phyloP scores from a whole-genome alignment of 345 rosid species.

The Aquilaria sinensis region DNA sequence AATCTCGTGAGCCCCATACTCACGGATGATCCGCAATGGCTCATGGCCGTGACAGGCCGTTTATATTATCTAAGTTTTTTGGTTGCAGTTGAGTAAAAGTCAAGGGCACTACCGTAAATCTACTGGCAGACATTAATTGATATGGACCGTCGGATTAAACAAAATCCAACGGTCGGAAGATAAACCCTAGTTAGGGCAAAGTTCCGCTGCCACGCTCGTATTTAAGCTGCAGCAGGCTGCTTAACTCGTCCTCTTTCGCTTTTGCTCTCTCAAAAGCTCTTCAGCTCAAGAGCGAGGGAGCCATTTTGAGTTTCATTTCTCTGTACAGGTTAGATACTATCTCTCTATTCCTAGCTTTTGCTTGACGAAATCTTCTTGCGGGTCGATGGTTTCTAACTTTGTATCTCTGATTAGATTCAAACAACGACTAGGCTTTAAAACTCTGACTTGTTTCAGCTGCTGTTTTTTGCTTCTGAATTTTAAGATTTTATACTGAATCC shows the following conservation, averaged over 20 bases:
- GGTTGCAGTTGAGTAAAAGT: no score
- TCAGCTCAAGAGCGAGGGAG: neutral
- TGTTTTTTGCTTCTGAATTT: no score
- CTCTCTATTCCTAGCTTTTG: neutral
- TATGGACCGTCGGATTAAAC: conserved; percentile 1
- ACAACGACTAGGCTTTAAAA: neutral
- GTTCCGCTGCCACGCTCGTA: neutral
- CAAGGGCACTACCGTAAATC: no score
- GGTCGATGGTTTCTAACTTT: neutral
- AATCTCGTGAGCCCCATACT: no score
- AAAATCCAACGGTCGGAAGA: conserved; percentile 7
- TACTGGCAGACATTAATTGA: no score
- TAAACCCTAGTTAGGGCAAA: conserved; percentile 13
- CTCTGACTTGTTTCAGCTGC: neutral
- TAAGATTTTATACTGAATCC: no score
- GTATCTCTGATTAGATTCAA: neutral
- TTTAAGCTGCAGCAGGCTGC: conserved; percentile 6
- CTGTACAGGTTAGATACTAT: conserved; percentile 1
- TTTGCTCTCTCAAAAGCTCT: neutral
- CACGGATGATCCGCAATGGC: no score
- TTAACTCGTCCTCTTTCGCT: neutral
- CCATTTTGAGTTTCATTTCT: neutral
- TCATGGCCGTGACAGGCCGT: no score
- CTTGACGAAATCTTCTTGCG: neutral
- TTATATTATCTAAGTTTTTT: no score